A percentile compares a stretch with the other conserved stretches of the same genome.
phyloP scores from a whole-genome alignment of 169 alveolate species.

The Theileria parva region DNA sequence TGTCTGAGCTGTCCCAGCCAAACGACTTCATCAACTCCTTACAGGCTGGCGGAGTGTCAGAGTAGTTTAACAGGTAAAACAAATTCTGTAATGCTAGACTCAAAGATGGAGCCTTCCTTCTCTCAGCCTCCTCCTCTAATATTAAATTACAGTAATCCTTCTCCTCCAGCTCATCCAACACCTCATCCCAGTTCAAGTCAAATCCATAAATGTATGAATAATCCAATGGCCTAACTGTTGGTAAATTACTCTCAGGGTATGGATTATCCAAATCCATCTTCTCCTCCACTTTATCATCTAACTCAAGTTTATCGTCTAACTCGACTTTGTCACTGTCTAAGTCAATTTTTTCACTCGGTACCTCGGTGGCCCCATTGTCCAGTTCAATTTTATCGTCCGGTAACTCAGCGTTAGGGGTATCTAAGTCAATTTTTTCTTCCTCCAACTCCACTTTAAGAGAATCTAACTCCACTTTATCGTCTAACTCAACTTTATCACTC shows the following conservation, averaged over 20 bases:
- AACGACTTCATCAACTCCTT: conserved; percentile 89
- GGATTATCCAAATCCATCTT: conserved; percentile 20
- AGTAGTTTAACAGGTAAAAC: conserved; percentile 87
- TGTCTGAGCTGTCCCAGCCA: conserved; percentile 95
- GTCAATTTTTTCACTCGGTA: background rate
- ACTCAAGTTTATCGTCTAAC: conserved; percentile 12
- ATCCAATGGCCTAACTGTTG: background rate
- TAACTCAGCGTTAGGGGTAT: too few species aligned
- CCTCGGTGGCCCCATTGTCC: too few species aligned
- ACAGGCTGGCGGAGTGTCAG: conserved; percentile 88
- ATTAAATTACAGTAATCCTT: conserved; percentile 70
- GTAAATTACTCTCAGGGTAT: background rate
- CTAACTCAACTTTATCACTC: too few species aligned
- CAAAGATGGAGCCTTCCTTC: conserved; percentile 76
- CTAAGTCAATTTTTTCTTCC: too few species aligned
- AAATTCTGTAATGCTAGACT: conserved; percentile 89
- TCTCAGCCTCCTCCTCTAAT: conserved; percentile 82
- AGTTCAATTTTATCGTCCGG: background rate
- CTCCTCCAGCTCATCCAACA: conserved; percentile 63
- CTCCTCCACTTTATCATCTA: conserved; percentile 12
- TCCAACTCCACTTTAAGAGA: too few species aligned
- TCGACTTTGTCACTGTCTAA: conserved; percentile 32
- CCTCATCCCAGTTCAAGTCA: conserved; percentile 16
- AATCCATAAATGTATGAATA: background rate
- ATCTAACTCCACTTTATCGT: too few species aligned